A percentile compares a stretch with the other conserved stretches of the same genome.
phyloP scores from a whole-genome alignment of 2,329 filamentous ascomycete species.

The Botrytis squamosa region DNA sequence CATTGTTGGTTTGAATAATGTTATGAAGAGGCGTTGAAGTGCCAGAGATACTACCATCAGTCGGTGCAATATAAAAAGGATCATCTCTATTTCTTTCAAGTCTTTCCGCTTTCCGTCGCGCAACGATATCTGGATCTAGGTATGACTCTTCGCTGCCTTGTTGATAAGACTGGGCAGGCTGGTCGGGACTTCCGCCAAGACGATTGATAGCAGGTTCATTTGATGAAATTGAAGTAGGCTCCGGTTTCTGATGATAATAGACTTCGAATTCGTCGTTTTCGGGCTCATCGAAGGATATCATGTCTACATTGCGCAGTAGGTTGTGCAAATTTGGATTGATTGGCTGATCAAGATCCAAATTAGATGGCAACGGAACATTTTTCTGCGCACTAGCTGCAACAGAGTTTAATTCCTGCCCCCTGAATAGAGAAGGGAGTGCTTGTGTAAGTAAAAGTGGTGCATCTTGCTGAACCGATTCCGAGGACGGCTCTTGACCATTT shows the following conservation, averaged over 20 bases:
- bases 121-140: constrained; percentile 70
- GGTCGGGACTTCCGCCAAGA: constrained; percentile 48
- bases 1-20: constrained; percentile 70
- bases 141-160: constrained; percentile 63
- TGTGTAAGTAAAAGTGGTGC: constrained; percentile 83
- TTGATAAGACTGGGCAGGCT: constrained; percentile 54
- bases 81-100: constrained; percentile 85
- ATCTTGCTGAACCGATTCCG: constrained; percentile 56
- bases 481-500: constrained; percentile 61
- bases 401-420: constrained; percentile 81
- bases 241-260: constrained; percentile 55
- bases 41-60: constrained; percentile 52
- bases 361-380: constrained; percentile 77
- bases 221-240: constrained; percentile 44
- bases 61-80: constrained; percentile 81
- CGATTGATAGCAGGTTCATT: constrained; percentile 56
- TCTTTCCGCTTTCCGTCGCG: constrained; percentile 72
- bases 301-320: constrained; percentile 60
- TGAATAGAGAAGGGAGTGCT: constrained; percentile 84
- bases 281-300: constrained; percentile 48
- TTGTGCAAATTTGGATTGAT: constrained; percentile 73
- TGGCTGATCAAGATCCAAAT: constrained; percentile 74
- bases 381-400: constrained; percentile 79
- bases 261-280: constrained; percentile 66
- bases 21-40: constrained; percentile 76